Evolutionary conservation across 1,284 basidiomycete species (phyloP), one percentile per base, ranked within the genome.

Genomic region (Rhodotorula sp.): DNA sequence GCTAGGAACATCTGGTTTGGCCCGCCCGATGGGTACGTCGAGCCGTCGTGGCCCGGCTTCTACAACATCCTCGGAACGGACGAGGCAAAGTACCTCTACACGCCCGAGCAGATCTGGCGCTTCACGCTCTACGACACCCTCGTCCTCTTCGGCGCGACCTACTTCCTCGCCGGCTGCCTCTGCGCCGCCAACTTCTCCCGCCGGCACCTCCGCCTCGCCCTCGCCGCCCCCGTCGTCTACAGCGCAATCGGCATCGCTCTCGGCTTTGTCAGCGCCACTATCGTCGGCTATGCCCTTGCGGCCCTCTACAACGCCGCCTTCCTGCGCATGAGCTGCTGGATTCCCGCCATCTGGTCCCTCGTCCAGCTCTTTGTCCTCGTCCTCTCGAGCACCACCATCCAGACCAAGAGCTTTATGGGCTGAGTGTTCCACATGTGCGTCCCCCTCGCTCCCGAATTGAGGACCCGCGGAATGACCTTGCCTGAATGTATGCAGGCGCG

Each of bases 261-360:
- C 37, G 74, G 61, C 21, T 58, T 74, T 54, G n/a, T 75, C 58
- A 54, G 54, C 12, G 67, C 67, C 32, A 75, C 70, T 15, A 44
- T 75, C 19, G 69, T 70, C 29, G 74, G 68, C 13, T 75, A 73
- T 55, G 57, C 57, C 46, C 56, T 75, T 25, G 74, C 74, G 5
- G 74, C 74, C 29, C 59, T 75, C 21, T 75, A 75, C 57, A 75
- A 75, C 53, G 74, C 72, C 36, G 72, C 72, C 25, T 71, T 71
- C 62, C 37, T 72, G 17, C 55, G 67, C 36, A 67, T 74, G 72
- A 55, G 55, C 9, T 61, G 57, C 21, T 70, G 60, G 32, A 64
- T 70, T 1, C 64, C 64, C 10, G 64, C 64, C n/a, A 37, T 62
- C 22, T 66, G 66, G 65, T 66, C 61, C 13, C 37, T 51, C 46